Base-by-base conservation (phyloP, 1,139 yeast species). In the Schwanniomyces etchellsii region DNA sequence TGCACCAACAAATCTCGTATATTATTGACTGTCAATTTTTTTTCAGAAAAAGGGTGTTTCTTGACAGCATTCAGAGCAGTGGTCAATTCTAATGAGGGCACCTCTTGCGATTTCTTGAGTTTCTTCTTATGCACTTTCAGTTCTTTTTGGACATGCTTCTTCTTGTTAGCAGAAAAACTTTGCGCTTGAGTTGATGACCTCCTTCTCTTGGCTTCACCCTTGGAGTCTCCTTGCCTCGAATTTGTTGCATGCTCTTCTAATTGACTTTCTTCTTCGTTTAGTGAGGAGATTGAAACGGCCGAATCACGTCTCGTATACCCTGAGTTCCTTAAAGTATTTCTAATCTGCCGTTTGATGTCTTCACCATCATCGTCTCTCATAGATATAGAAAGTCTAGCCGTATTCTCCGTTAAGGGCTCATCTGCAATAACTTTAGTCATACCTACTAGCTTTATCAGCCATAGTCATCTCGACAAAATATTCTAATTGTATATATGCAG, bases 1-100 rank as follows among this genome's bases (percentile, higher is more conserved):
- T 62, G 69, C 11, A 78, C 48, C 0, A 77, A 56, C 30, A 81
- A 48, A 32, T 74, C 77, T 28, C 88, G 59, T 5, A 82, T 37
- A 36, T 70, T 68, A 22, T 59, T 48, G 28, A 70, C 52, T 26
- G 63, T 50, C 2, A 64, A 36, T 32, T 58, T 55, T 30, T 53
- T 57, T 7, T 18, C 9, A 7, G 21, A 18, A 18, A 7, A 18
- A 7, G 21, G 21, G n/a, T 18, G 21, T n/a, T 18, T 18, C 21
- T 18, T 18, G 7, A 18, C 21, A 7, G 21, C 7, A n/a, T 18
- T 18, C 21, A 7, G 9, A 7, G 7, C 21, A 7, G 21, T 18
- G 21, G 21, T 18, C 7, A 18, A 7, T n/a, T 18, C n/a, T 7
- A n/a, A 7, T n/a, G n/a, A 42, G 0, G 68, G 58, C 1, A 58